Conservation (phyloP, 2,329 filamentous ascomycete genomes). For the Ophiostoma triangulosporum region DNA sequence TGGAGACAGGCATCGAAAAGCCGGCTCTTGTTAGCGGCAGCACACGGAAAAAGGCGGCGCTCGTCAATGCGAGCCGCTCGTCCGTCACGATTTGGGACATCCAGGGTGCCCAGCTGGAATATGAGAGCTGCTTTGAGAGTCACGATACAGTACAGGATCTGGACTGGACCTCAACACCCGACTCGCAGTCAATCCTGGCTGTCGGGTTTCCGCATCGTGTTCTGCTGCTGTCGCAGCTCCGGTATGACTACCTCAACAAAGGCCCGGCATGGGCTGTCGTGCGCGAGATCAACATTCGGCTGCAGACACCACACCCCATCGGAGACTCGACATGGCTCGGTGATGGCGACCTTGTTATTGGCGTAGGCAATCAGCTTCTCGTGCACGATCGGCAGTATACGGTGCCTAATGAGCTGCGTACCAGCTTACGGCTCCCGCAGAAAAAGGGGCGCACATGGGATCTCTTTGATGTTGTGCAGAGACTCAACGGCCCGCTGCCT, state of each 20-base stretch:
- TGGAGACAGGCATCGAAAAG: constrained; percentile 62
- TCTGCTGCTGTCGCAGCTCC: constrained; percentile 69
- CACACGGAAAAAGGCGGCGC: constrained; percentile 71
- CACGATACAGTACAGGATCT: constrained; percentile 71
- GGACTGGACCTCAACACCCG: constrained; percentile 87
- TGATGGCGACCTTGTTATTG: constrained; percentile 73
- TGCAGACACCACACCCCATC: constrained; percentile 77
- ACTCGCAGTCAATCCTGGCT: constrained; percentile 76
- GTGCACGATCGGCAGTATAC: constrained; percentile 67
- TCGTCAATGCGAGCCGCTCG: constrained; percentile 62
- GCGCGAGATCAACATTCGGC: constrained; percentile 65
- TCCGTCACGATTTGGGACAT: constrained; percentile 86
- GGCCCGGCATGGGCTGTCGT: constrained; percentile 83
- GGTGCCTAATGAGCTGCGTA: constrained; percentile 44
- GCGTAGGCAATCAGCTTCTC: constrained; percentile 83
- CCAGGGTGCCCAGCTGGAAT: constrained; percentile 67
- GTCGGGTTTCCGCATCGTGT: constrained; percentile 88
- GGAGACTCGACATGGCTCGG: constrained; percentile 87
- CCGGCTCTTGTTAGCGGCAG: constrained; percentile 74
- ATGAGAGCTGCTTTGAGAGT: constrained; percentile 58
- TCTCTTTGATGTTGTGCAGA: constrained; percentile 68
- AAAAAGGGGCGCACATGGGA: constrained; percentile 43
- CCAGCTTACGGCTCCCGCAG: constrained; percentile 34
- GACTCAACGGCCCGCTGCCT: constrained; percentile 75
- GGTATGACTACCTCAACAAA: constrained; percentile 81